A percentile compares a stretch with the other conserved stretches of the same genome.
Conservation (phyloP, 805 yeast genomes). For the Zygosaccharomyces rouxii region DNA sequence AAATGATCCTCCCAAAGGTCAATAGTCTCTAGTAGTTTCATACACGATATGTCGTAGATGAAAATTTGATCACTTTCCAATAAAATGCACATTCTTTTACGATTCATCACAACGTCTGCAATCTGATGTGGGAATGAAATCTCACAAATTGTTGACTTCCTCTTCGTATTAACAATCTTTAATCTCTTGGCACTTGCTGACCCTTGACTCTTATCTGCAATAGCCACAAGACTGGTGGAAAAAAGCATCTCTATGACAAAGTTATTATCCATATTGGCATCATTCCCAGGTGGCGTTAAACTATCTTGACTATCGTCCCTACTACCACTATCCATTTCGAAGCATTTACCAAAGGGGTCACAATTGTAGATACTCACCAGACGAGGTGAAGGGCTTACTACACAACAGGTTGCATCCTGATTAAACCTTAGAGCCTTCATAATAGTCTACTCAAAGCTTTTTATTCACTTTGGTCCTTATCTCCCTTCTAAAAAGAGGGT, state of each 20-base stretch:
- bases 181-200: conserved; percentile 56
- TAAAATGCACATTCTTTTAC: conserved; percentile 75
- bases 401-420: conserved; percentile 76
- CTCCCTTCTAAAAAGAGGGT: neutral
- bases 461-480: neutral
- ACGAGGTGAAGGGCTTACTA: conserved; percentile 64
- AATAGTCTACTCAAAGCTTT: neutral
- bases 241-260: conserved; percentile 81
- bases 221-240: conserved; percentile 78
- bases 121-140: conserved; percentile 77
- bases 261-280: conserved; percentile 38
- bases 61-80: conserved; percentile 70
- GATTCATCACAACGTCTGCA: conserved; percentile 67
- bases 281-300: neutral
- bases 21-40: conserved; percentile 70
- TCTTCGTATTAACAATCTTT: conserved; percentile 65
- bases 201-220: conserved; percentile 70
- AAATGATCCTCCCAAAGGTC: conserved; percentile 38
- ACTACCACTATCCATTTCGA: conserved; percentile 38
- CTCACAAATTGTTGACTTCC: conserved; percentile 75
- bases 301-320: conserved; percentile 5
- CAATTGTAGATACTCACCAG: conserved; percentile 79
- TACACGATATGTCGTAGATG: conserved; percentile 85
- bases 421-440: conserved; percentile 66
- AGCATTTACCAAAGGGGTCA: conserved; percentile 78